A percentile compares a stretch with the other conserved stretches of the same genome.
phyloP scores from a whole-genome alignment of 2,329 filamentous ascomycete genomes.

The Pseudogymnoascus sp. region DNA sequence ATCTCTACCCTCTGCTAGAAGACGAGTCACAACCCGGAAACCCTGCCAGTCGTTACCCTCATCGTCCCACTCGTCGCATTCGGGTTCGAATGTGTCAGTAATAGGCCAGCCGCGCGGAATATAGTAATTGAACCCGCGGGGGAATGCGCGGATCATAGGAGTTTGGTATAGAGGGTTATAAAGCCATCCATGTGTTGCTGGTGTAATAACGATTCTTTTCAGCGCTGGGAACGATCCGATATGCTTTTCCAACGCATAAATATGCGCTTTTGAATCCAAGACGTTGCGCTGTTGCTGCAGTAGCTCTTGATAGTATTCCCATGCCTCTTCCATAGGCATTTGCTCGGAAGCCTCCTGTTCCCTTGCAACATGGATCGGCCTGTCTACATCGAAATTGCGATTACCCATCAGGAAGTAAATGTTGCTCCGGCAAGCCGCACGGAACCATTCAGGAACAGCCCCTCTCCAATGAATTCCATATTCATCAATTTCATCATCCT shows the following conservation, averaged over 20 bases:
- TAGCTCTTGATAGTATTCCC: conserved; percentile 28
- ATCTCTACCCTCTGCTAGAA: conserved; percentile 19
- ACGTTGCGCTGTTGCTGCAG: conserved; percentile 28
- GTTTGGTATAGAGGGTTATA: no score
- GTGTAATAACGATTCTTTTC: conserved; percentile 32
- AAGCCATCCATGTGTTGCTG: no score
- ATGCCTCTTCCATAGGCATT: conserved; percentile 23
- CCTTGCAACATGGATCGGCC: background rate
- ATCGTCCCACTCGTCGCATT: conserved; percentile 13
- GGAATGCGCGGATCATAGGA: no score
- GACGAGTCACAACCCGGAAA: conserved; percentile 24
- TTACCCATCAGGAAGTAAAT: background rate
- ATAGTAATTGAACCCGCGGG: no score
- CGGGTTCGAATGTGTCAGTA: background rate
- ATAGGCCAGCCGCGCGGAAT: background rate
- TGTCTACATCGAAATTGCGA: background rate
- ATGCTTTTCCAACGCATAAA: conserved; percentile 27
- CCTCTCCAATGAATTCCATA: background rate
- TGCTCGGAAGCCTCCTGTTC: background rate
- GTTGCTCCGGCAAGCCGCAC: background rate
- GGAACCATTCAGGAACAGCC: background rate
- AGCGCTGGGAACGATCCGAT: conserved; percentile 30
- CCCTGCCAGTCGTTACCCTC: conserved; percentile 26
- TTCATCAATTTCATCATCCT: background rate
- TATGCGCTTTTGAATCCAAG: conserved; percentile 23